These are phyloP conservation scores for Zygotorulaspora danielsina DNA, from an alignment of 805 yeast genomes.

Conservation along the genomic window DNA sequence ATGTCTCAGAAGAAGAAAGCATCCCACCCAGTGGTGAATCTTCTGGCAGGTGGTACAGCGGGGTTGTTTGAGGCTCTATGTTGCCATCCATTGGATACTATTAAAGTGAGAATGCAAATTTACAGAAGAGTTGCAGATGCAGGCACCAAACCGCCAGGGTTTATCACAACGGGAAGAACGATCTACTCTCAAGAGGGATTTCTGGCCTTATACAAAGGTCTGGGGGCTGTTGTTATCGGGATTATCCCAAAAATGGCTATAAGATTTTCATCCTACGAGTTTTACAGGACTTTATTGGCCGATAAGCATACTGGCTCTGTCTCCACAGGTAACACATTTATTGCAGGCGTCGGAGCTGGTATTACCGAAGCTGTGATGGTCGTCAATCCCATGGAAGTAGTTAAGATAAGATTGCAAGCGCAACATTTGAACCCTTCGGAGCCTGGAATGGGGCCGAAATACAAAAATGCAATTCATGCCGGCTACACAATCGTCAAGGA, in stretches of 20 bases:
- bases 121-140: slow-evolving; percentile 60
- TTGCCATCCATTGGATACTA: slow-evolving; percentile 97
- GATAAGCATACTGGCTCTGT: slow-evolving; percentile 58
- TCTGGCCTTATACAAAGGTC: slow-evolving; percentile 86
- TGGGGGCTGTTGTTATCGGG: slow-evolving; percentile 96
- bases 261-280: slow-evolving; percentile 90
- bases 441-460: slow-evolving; percentile 60
- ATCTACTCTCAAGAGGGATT: slow-evolving; percentile 79
- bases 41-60: slow-evolving; percentile 94
- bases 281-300: slow-evolving; percentile 66
- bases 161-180: slow-evolving; percentile 70
- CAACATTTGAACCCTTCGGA: slow-evolving; percentile 55
- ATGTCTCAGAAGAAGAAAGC: slow-evolving; percentile 34
- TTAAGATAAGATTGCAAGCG: slow-evolving; percentile 92
- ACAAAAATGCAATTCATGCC: slow-evolving; percentile 90
- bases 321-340: slow-evolving; percentile 68
- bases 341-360: slow-evolving; percentile 97
- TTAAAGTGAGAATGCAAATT: slow-evolving; percentile 95
- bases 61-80: slow-evolving; percentile 96
- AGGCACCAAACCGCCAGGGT: slow-evolving; percentile 71
- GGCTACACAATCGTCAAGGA: slow-evolving; percentile 77
- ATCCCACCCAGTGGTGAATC: slow-evolving; percentile 52
- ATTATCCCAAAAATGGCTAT: slow-evolving; percentile 98
- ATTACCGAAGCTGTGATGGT: slow-evolving; percentile 90
- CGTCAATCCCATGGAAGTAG: slow-evolving; percentile 97